Evolutionary conservation across 2,329 filamentous ascomycete species (phyloP), one percentile per base, ranked within the genome.

Genomic region (Onygenales sp.): DNA sequence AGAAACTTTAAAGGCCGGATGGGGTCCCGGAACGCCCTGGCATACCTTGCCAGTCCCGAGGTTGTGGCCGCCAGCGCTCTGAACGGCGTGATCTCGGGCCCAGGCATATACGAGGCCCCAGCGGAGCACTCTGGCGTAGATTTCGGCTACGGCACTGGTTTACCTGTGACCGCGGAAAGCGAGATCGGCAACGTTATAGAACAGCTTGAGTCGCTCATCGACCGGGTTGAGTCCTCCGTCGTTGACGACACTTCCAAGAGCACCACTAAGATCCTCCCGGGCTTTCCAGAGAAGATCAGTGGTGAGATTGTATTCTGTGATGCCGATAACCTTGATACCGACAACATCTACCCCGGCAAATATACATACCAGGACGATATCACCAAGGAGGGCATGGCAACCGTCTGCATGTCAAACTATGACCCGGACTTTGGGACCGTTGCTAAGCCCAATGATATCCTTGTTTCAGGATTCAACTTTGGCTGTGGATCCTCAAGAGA

Each of bases 361-460:
- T 90, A 88, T 68, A 96, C 91, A 0, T 97, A 97, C 70, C 88
- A 94, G 66, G 91, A 97, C 65, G 80, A 87, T 62, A 77, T 97
- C 1, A 73, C 86, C 0, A 75, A 72, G 0, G 85, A 88, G 56
- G 82, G 82, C 53, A 96, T 97, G 92, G 88, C 89, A 0, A 76
- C 87, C 59, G 90, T 91, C 0, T 91, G 87, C 70, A 96, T 97
- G 90, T 80, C 86, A 67, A 97, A 97, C 77, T 97, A 95, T 72
- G 92, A 97, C 66, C 72, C 79, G 0, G 67, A 75, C 0, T 96
- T 96, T 66, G 69, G 77, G 8, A 68, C 71, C 1, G 75, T 84
- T 37, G 84, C 86, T 45, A 79, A 79, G 58, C 65, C 80, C 0
- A 83, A 82, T 48, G 91, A 97, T 62, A 88, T 96, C 52, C 79